A percentile compares a stretch with the other conserved stretches of the same genome.
phyloP scores from a whole-genome alignment of 805 yeast species.

The Candida ascalaphidarum region DNA sequence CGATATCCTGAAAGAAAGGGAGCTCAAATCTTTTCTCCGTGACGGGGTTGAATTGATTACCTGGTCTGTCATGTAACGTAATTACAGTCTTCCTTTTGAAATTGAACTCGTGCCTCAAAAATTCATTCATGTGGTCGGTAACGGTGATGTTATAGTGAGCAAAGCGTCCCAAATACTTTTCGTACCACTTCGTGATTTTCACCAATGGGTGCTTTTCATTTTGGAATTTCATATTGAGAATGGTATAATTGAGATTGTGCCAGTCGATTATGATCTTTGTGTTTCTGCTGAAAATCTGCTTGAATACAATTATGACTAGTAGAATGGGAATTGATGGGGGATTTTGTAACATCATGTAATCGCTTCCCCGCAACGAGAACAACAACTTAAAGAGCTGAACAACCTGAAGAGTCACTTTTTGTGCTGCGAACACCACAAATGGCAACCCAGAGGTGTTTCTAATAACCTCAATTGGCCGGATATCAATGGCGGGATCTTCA shows the following conservation, averaged over 20 bases:
- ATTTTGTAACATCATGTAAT: constrained; percentile 71
- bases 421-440: constrained; percentile 45
- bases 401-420: constrained; percentile 55
- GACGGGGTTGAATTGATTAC: constrained; percentile 56
- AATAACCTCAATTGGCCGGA: constrained; percentile 38
- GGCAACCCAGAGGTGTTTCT: constrained; percentile 37
- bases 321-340: constrained; percentile 90
- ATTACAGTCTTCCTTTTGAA: constrained; percentile 37
- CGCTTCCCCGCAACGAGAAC: constrained; percentile 48
- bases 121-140: constrained; percentile 61
- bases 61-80: constrained; percentile 85
- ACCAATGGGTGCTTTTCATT: constrained; percentile 56
- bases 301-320: constrained; percentile 50
- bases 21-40: too few species aligned
- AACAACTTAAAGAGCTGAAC: constrained; percentile 38
- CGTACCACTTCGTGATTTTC: constrained; percentile 51
- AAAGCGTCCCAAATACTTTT: constrained; percentile 47
- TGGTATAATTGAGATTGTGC: constrained; percentile 91
- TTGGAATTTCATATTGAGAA: constrained; percentile 57
- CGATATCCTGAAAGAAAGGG: constrained; percentile 18
- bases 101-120: constrained; percentile 47
- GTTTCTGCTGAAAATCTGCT: constrained; percentile 38
- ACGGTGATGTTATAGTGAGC: constrained; percentile 77
- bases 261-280: constrained; percentile 78
- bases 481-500: constrained; percentile 42